These are phyloP conservation scores for Wickerhamiella galacta DNA, from an alignment of 805 yeast genomes.

Conservation along the genomic window DNA sequence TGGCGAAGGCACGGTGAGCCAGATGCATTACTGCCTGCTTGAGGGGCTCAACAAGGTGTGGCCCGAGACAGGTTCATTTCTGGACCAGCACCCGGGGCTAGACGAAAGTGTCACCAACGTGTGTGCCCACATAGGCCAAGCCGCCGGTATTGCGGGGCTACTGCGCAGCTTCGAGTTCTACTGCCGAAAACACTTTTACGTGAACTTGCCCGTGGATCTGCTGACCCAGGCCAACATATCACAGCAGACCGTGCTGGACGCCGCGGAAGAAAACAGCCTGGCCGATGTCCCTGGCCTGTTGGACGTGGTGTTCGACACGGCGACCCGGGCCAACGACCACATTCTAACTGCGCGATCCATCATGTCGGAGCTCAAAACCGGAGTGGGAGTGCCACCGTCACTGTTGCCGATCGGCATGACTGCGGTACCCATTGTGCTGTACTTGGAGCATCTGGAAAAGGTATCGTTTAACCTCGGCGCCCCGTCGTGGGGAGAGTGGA, in stretches of 20 bases:
- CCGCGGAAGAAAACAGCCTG: constrained; percentile 16
- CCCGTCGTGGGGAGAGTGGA: constrained; percentile 41
- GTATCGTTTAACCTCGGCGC: constrained; percentile 44
- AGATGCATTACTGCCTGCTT: constrained; percentile 36
- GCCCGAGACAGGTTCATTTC: constrained; percentile 35
- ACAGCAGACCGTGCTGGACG: constrained; percentile 46
- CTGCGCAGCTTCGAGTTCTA: constrained; percentile 44
- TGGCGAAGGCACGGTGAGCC: constrained; percentile 70
- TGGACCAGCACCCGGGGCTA: constrained; percentile 31
- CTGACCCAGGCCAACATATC: constrained; percentile 38
- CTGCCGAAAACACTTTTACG: constrained; percentile 32
- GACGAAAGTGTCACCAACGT: constrained; percentile 37
- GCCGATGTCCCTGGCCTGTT: constrained; percentile 15
- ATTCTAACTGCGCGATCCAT: constrained; percentile 49
- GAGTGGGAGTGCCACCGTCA: constrained; percentile 35
- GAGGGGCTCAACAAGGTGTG: constrained; percentile 35
- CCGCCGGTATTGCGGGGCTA: constrained; percentile 51
- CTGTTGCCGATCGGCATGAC: constrained; percentile 51
- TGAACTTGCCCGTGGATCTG: constrained; percentile 46
- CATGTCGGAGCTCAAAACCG: constrained; percentile 25
- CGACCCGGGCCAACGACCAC: constrained; percentile 69
- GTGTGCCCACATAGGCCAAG: constrained; percentile 71
- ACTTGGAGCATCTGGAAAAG: constrained; percentile 42
- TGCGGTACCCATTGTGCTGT: constrained; percentile 47
- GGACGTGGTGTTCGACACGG: constrained; percentile 50